Percentiles rank a stretch among this genome's conserved stretches.
phyloP scores from a whole-genome alignment of 139 green algal species.

The Chlamydomonas schloesseri region DNA sequence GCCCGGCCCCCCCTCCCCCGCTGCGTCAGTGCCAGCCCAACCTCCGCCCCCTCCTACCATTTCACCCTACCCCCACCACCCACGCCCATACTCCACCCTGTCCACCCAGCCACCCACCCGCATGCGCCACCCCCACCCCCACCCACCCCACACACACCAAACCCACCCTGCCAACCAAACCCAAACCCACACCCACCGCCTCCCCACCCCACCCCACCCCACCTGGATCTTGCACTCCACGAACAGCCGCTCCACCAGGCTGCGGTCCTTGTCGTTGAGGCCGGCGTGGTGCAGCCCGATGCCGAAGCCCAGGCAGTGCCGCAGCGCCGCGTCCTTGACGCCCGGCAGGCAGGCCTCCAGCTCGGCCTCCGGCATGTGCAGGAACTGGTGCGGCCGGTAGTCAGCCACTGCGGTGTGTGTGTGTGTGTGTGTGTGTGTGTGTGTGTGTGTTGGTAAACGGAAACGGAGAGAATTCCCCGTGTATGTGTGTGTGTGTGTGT shows the following conservation, averaged over 20 bases:
- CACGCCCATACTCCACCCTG: too few relatives aligned
- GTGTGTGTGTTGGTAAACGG: too few relatives aligned
- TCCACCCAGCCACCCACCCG: too few relatives aligned
- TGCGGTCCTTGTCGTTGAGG: slow-evolving; percentile 85
- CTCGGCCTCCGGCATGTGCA: slow-evolving; percentile 83
- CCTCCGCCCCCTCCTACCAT: too few relatives aligned
- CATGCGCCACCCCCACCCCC: too few relatives aligned
- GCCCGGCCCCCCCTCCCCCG: too few relatives aligned
- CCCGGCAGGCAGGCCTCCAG: slow-evolving; percentile 63
- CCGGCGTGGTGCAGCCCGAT: slow-evolving; percentile 98
- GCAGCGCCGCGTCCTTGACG: slow-evolving; percentile 65
- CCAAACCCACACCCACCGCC: not conserved
- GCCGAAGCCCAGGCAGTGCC: slow-evolving; percentile 87
- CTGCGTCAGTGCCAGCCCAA: too few relatives aligned
- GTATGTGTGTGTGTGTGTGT: too few relatives aligned
- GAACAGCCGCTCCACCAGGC: slow-evolving; percentile 91
- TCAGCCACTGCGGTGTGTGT: slow-evolving; percentile 88
- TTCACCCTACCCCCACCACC: too few relatives aligned
- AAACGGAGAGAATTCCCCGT: too few relatives aligned
- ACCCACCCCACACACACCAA: not conserved
- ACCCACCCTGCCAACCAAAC: not conserved
- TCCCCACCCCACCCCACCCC: not conserved
- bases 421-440: too few relatives aligned
- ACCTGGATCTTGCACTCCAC: slow-evolving; percentile 93
- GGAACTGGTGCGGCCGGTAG: slow-evolving; percentile 83